A percentile compares a stretch with the other conserved stretches of the same genome.
Evolutionary conservation across 176 grass and related monocot genomes (phyloP).

Genomic region (Musa itinerans): DNA sequence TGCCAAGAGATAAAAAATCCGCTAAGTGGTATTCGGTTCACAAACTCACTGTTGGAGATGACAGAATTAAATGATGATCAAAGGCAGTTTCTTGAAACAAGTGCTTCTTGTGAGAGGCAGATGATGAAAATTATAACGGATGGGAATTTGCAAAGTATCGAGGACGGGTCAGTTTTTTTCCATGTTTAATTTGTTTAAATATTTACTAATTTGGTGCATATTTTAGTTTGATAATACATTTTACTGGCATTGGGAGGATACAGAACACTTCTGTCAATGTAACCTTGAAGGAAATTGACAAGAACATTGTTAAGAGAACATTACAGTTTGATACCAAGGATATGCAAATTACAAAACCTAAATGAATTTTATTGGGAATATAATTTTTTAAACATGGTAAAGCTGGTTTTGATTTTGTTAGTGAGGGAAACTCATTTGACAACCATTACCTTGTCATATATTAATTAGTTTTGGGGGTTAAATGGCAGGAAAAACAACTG

Average conservation of each 20-base stretch:
- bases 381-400: neutral
- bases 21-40: conserved; percentile 81
- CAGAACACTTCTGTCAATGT: neutral
- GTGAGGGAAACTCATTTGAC: neutral
- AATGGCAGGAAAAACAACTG: neutral
- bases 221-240: neutral
- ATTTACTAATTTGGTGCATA: neutral
- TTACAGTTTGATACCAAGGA: neutral
- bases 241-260: neutral
- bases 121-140: conserved; percentile 82
- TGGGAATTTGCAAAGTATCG: conserved; percentile 67
- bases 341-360: neutral
- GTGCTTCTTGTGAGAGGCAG: conserved; percentile 78
- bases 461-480: neutral
- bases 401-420: neutral
- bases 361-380: neutral
- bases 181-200: conserved; percentile 4
- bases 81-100: conserved; percentile 93
- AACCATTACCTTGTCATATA: neutral
- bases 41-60: conserved; percentile 73
- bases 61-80: conserved; percentile 84
- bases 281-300: neutral
- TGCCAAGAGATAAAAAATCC: conserved; percentile 99
- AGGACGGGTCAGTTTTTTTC: conserved; percentile 58
- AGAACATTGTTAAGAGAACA: neutral